These are phyloP conservation scores for Neonectria hederae DNA, from an alignment of 2,329 filamentous ascomycete species.

Conservation along the genomic window DNA sequence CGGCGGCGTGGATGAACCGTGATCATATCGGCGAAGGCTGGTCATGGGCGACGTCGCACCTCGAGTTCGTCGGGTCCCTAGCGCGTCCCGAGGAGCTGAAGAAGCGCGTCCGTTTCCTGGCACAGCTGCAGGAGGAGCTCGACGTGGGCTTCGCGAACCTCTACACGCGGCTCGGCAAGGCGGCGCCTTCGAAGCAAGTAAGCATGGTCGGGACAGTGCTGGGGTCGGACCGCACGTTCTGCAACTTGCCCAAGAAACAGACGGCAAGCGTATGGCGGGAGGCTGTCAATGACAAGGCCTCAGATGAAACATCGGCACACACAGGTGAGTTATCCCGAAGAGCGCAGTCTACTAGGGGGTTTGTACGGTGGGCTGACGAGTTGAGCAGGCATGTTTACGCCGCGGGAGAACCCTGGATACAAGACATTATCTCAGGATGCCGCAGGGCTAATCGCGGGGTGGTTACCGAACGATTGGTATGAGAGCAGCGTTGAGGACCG, in stretches of 20 bases:
- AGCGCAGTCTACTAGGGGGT: too few species aligned
- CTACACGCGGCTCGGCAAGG: slow-evolving; percentile 83
- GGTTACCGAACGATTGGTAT: slow-evolving; percentile 75
- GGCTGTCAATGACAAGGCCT: slow-evolving; percentile 80
- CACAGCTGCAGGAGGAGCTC: slow-evolving; percentile 70
- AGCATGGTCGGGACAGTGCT: slow-evolving; percentile 67
- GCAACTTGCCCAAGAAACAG: slow-evolving; percentile 75
- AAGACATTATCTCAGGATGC: slow-evolving; percentile 72
- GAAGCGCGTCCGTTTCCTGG: slow-evolving; percentile 74
- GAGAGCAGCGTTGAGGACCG: slow-evolving; percentile 58
- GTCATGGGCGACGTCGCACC: slow-evolving; percentile 86
- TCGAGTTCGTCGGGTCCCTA: slow-evolving; percentile 92
- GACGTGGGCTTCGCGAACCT: slow-evolving; percentile 84
- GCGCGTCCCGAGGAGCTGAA: slow-evolving; percentile 84
- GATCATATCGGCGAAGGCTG: slow-evolving; percentile 81
- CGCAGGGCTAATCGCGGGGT: slow-evolving; percentile 70
- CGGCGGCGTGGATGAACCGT: slow-evolving; percentile 86
- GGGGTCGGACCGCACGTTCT: slow-evolving; percentile 84
- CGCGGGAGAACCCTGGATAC: slow-evolving; percentile 77
- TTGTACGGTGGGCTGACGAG: slow-evolving; percentile 20
- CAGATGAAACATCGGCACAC: slow-evolving; percentile 84
- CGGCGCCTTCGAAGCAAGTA: slow-evolving; percentile 64
- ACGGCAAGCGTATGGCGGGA: slow-evolving; percentile 69
- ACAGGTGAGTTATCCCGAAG: slow-evolving; percentile 61
- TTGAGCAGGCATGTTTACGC: slow-evolving; percentile 74